These are phyloP conservation scores for Crithidia acanthocephali DNA, from an alignment of 208 protist genomes.

Conservation along the genomic window DNA sequence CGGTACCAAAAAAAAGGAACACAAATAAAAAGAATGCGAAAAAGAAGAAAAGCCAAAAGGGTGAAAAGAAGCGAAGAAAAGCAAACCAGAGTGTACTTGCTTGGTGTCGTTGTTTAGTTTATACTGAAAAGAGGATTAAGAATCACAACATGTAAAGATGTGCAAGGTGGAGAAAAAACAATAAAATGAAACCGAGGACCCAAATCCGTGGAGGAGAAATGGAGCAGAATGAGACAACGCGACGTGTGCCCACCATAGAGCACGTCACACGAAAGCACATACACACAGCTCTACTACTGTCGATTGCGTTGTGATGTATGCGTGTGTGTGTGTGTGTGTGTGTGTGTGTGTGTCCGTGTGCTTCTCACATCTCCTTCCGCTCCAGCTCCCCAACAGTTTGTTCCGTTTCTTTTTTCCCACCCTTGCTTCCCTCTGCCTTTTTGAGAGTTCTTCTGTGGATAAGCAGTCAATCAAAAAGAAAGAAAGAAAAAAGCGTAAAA, in stretches of 20 bases:
- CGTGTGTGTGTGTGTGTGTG: background rate
- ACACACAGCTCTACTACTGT: background rate
- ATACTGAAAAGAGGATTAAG: background rate
- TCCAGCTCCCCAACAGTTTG: too few relatives aligned
- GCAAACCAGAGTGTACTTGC: conserved; percentile 7
- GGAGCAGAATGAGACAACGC: background rate
- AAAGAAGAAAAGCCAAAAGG: conserved; percentile 1
- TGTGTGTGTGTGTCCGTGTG: background rate
- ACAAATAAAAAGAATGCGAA: conserved; percentile 1
- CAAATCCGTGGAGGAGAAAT: background rate
- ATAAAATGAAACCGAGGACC: too few relatives aligned
- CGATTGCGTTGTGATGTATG: background rate
- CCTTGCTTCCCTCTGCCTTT: background rate
- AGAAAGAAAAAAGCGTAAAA: too few relatives aligned
- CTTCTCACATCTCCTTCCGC: background rate
- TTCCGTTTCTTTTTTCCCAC: background rate
- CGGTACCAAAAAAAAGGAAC: background rate
- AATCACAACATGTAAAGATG: conserved; percentile 2
- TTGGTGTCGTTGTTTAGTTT: background rate
- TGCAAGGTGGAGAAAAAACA: background rate
- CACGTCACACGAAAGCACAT: background rate
- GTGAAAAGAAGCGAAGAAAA: conserved; percentile 4
- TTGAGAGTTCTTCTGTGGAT: too few relatives aligned
- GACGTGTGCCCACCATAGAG: background rate
- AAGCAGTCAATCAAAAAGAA: too few relatives aligned